Conservation (phyloP, 2,329 filamentous ascomycete genomes). For the Aspergillus pseudonomiae region DNA sequence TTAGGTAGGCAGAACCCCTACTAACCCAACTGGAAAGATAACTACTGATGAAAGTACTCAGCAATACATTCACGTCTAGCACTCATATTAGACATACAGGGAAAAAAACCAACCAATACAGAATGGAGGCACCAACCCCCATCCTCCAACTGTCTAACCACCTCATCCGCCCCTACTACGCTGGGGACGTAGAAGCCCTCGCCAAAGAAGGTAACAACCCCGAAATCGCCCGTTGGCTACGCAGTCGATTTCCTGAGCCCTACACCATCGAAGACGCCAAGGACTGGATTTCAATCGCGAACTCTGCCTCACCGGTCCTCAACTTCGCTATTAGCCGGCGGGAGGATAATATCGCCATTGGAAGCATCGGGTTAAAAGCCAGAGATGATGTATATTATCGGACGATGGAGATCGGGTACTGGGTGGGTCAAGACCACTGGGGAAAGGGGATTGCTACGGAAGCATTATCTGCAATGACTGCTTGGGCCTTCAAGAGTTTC, state of each 20-base stretch:
- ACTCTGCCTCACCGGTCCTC: background rate
- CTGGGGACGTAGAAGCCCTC: slow-evolving; percentile 2
- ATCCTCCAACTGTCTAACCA: background rate
- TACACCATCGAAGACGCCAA: slow-evolving; percentile 7
- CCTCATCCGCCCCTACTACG: slow-evolving; percentile 9
- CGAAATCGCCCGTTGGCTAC: slow-evolving; percentile 13
- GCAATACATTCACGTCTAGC: background rate
- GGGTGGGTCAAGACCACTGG: slow-evolving; percentile 14
- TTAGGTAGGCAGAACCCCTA: background rate
- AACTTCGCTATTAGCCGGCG: slow-evolving; percentile 7
- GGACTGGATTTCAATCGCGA: slow-evolving; percentile 3
- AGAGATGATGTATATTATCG: slow-evolving; percentile 9
- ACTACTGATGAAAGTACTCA: background rate
- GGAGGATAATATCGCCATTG: slow-evolving; percentile 6
- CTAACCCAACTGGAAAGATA: background rate
- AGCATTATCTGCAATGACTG: slow-evolving; percentile 1
- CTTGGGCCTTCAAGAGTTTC: slow-evolving; percentile 12
- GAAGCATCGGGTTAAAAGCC: slow-evolving; percentile 7
- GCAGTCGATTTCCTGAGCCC: slow-evolving; percentile 13
- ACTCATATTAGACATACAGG: background rate
- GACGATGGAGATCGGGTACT: slow-evolving; percentile 16
- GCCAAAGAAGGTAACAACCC: slow-evolving; percentile 15
- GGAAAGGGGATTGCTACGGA: slow-evolving; percentile 13
- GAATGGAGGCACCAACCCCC: background rate
- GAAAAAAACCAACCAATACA: background rate